Conservation (phyloP, 345 rosid species). For the Laguncularia racemosa region DNA sequence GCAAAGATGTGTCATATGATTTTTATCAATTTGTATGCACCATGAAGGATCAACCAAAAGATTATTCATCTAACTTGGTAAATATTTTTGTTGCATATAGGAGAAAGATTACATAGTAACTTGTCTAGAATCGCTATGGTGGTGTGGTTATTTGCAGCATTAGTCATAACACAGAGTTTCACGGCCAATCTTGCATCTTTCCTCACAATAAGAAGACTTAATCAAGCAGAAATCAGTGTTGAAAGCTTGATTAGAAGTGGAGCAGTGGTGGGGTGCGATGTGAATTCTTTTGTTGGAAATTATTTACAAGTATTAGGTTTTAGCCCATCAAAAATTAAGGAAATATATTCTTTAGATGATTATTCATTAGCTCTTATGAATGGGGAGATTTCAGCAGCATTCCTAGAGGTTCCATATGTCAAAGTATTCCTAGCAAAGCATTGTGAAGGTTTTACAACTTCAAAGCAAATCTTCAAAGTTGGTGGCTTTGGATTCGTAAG, state of each 20-base stretch:
- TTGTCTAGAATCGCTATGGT: conserved; percentile 17
- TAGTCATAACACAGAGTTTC: conserved; percentile 19
- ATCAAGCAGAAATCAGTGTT: neutral
- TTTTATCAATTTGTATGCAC: too few relatives aligned
- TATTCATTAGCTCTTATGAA: conserved; percentile 8
- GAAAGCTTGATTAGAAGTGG: conserved; percentile 7
- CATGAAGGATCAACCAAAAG: neutral
- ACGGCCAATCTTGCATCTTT: conserved; percentile 14
- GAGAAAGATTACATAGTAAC: conserved; percentile 15
- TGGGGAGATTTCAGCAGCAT: conserved; percentile 16
- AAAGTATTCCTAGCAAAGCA: conserved; percentile 19
- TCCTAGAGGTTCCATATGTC: conserved; percentile 15
- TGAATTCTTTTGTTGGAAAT: conserved; percentile 18
- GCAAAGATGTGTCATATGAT: too few relatives aligned
- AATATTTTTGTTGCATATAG: conserved; percentile 1
- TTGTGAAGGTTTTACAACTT: conserved; percentile 13
- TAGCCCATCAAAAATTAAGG: conserved; percentile 3
- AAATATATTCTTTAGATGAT: conserved; percentile 4
- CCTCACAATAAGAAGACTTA: conserved; percentile 10
- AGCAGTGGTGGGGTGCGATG: conserved; percentile 25
- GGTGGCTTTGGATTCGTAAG: conserved; percentile 28
- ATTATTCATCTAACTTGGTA: neutral
- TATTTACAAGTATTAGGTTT: conserved; percentile 13
- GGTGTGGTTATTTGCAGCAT: conserved; percentile 15
- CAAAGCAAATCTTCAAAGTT: conserved; percentile 9